These are phyloP conservation scores for Backusella tuberculispora DNA, from an alignment of 192 early-diverging fungal genomes.

Conservation along the genomic window DNA sequence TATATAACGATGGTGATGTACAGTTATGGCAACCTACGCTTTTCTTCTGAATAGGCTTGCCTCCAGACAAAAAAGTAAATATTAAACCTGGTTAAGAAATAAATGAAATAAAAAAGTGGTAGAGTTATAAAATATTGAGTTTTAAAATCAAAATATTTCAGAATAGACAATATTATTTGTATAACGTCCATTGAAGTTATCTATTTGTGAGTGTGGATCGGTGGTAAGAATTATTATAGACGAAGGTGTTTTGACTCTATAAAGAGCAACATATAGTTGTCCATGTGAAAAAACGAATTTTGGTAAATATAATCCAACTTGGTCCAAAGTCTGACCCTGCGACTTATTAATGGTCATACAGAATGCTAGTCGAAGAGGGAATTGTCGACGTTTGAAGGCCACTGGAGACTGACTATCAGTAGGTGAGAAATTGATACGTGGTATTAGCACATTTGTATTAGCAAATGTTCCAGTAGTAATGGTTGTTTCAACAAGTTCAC, in stretches of 20 bases:
- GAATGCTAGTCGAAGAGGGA: conserved; percentile 28
- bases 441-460: not conserved
- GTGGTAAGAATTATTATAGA: not conserved
- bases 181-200: not conserved
- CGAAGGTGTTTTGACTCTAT: not conserved
- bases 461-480: not conserved
- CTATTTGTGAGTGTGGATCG: not conserved
- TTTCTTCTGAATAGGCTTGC: too few relatives aligned
- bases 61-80: too few relatives aligned
- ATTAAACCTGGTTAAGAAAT: too few relatives aligned
- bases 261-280: conserved; percentile 30
- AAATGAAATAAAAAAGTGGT: too few relatives aligned
- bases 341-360: conserved; percentile 38
- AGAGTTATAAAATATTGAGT: too few relatives aligned
- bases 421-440: not conserved
- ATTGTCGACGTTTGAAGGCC: conserved; percentile 23
- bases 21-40: too few relatives aligned
- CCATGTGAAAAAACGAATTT: conserved; percentile 31
- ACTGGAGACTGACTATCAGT: too few relatives aligned
- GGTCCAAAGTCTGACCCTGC: conserved; percentile 30
- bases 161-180: not conserved
- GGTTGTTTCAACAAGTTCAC: not conserved
- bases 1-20: too few relatives aligned
- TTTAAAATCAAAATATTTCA: not conserved
- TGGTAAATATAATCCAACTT: not conserved